Base-by-base conservation (phyloP, 768 basidiomycete genomes). In the Tylopilus cervinicoccineus region DNA sequence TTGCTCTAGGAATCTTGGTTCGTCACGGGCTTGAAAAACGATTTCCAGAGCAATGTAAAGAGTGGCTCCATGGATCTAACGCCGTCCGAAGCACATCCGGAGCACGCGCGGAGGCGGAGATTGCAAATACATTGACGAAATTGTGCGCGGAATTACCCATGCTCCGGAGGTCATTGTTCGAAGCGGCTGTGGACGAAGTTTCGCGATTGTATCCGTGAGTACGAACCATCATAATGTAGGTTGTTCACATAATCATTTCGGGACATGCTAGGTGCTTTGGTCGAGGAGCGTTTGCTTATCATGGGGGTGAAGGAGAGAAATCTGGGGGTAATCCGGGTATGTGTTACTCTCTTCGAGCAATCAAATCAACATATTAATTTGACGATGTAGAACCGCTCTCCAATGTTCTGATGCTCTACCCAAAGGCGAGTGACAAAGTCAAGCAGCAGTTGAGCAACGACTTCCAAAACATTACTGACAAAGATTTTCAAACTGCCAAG, bases 11-110 rank as follows among this genome's bases (percentile, higher is more conserved):
- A 8, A 62, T 67, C 1, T 53, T 75, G 6, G 40, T 67, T 19
- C 32, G 16, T 11, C 27, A 41, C 2, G 74, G 71, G 1, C 61
- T 74, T 0, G 37, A 48, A 6, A 57, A 47, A 20, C 63, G 68
- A 8, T 71, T 58, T 24, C 56, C 48, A 2, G 36, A 19, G 1
- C 44, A 45, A 7, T 66, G 67, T 31, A 44, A 32, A 1, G 33
- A 51, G 0, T 72, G 67, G 68, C 53, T 47, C 19, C 48, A 62
- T 0, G 50, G 57, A 0, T 44, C 52, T 2, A 38, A 0, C 1
- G 49, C 61, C 3, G 16, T 57, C 7, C 39, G 9, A 12, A 43
- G 5, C 5, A 39, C 11, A 4, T 51, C 31, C 2, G 20, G 29
- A 1, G 2, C 24, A 0, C 7, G 2, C 1, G 9, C 1, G 3